A percentile compares a stretch with the other conserved stretches of the same genome.
These are phyloP conservation scores for Graphium sp. DNA, from an alignment of 2,329 filamentous ascomycete genomes.

Conservation along the genomic window DNA sequence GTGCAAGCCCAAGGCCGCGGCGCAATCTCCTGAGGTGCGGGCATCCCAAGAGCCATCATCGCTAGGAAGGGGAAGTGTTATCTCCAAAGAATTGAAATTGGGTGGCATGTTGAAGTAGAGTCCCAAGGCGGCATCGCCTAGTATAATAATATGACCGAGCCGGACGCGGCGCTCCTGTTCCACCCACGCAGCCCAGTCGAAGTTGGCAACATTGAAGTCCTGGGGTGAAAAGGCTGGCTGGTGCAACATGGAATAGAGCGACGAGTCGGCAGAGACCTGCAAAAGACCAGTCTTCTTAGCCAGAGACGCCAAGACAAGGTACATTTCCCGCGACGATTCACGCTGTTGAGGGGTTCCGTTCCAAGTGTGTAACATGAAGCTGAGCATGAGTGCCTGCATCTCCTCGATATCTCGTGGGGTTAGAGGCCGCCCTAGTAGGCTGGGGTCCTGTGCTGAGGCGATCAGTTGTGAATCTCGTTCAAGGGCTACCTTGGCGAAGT, in stretches of 20 bases:
- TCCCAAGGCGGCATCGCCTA: constrained; percentile 46
- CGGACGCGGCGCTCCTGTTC: constrained; percentile 55
- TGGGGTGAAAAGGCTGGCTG: constrained; percentile 30
- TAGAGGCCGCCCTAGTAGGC: constrained; percentile 11
- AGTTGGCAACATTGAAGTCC: constrained; percentile 29
- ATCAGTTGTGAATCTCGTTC: constrained; percentile 35
- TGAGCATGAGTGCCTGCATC: constrained; percentile 47
- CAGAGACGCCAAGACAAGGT: constrained; percentile 37
- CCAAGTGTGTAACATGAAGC: constrained; percentile 49
- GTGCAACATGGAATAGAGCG: constrained; percentile 42
- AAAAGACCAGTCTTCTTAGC: constrained; percentile 40
- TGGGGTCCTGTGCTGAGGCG: constrained; percentile 10
- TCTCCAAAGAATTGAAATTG: constrained; percentile 45
- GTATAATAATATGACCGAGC: constrained; percentile 46
- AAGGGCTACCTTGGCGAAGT: constrained; percentile 40
- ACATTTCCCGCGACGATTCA: constrained; percentile 41
- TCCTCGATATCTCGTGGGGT: constrained; percentile 38
- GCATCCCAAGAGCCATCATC: constrained; percentile 66
- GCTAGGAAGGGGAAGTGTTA: constrained; percentile 50
- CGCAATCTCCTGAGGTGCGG: constrained; percentile 37
- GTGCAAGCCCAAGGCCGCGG: constrained; percentile 45
- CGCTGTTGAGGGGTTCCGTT: constrained; percentile 52
- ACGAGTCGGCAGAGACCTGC: constrained; percentile 28
- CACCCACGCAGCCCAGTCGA: constrained; percentile 52
- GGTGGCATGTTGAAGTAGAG: constrained; percentile 57